A percentile compares a stretch with the other conserved stretches of the same genome.
Conservation (phyloP, 2,329 filamentous ascomycete genomes). For the Botrytis porri region DNA sequence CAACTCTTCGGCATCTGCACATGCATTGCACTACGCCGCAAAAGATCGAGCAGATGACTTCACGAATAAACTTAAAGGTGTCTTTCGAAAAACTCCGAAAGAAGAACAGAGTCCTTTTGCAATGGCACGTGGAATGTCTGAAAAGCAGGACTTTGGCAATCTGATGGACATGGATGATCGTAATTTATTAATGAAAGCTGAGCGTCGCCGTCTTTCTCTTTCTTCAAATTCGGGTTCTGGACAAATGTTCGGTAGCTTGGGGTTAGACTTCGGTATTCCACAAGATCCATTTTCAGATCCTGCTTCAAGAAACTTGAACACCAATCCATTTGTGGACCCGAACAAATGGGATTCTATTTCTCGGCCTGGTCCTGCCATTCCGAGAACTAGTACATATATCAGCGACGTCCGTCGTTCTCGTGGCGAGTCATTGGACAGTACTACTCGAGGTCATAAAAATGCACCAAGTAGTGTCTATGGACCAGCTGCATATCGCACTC, state of each 20-base stretch:
- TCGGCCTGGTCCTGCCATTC: conserved; percentile 32
- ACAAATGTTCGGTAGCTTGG: conserved; percentile 31
- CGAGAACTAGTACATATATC: conserved; percentile 44
- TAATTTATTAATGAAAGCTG: conserved; percentile 32
- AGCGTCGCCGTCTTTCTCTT: conserved; percentile 28
- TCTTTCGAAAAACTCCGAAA: conserved; percentile 39
- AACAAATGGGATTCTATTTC: conserved; percentile 20
- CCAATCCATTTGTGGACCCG: conserved; percentile 27
- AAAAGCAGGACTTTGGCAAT: conserved; percentile 34
- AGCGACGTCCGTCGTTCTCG: conserved; percentile 50
- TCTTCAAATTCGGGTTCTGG: conserved; percentile 24
- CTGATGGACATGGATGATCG: conserved; percentile 35
- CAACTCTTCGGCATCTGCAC: conserved; percentile 36
- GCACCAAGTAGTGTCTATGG: conserved; percentile 33
- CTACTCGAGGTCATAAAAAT: conserved; percentile 35
- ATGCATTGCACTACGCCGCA: conserved; percentile 21
- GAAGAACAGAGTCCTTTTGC: conserved; percentile 43
- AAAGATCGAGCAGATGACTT: conserved; percentile 45
- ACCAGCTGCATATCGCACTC: conserved; percentile 25
- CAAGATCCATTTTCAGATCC: conserved; percentile 35
- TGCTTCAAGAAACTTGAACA: neutral
- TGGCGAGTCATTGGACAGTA: conserved; percentile 44
- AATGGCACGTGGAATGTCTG: conserved; percentile 29
- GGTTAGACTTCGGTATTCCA: conserved; percentile 30
- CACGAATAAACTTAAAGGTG: conserved; percentile 42